Conservation (phyloP, 495 filamentous ascomycete genomes). For the Penicillium waksmanii region DNA sequence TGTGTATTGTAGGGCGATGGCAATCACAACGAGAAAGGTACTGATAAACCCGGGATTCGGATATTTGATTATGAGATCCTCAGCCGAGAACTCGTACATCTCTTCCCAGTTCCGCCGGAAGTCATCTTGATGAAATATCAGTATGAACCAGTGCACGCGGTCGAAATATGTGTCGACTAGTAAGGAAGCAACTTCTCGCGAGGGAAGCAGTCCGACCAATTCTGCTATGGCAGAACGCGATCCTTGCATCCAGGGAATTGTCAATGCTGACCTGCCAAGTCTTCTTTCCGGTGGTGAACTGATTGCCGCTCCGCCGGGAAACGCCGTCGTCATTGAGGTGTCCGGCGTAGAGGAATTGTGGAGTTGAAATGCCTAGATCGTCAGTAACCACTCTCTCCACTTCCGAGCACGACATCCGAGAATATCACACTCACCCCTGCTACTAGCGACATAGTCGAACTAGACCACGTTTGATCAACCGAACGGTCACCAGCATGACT, state of each 20-base stretch:
- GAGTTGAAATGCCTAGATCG: constrained; percentile 28
- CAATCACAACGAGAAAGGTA: constrained; percentile 35
- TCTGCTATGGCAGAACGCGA: constrained; percentile 14
- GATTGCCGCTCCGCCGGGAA: constrained; percentile 20
- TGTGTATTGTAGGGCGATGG: constrained; percentile 34
- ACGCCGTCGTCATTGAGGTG: constrained; percentile 21
- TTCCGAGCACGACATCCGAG: no score
- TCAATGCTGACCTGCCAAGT: not conserved
- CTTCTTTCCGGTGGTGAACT: not conserved
- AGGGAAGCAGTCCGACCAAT: constrained; percentile 23
- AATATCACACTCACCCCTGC: constrained; percentile 20
- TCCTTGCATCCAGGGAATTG: constrained; percentile 3
- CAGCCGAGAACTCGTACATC: constrained; percentile 18
- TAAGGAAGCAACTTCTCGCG: constrained; percentile 25
- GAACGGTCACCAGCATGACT: not conserved
- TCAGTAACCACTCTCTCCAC: constrained; percentile 1
- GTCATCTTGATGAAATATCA: constrained; percentile 42
- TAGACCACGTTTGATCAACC: constrained; percentile 20
- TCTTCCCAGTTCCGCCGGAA: constrained; percentile 35
- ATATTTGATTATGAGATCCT: not conserved
- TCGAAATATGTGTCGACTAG: constrained; percentile 44
- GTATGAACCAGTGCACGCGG: constrained; percentile 43
- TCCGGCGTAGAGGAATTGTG: constrained; percentile 23
- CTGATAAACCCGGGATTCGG: constrained; percentile 27
- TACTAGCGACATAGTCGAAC: constrained; percentile 36